Evolutionary conservation across 345 rosid genomes (phyloP), one percentile per base, ranked within the genome.

Genomic region (Gossypium ekmanianum): DNA sequence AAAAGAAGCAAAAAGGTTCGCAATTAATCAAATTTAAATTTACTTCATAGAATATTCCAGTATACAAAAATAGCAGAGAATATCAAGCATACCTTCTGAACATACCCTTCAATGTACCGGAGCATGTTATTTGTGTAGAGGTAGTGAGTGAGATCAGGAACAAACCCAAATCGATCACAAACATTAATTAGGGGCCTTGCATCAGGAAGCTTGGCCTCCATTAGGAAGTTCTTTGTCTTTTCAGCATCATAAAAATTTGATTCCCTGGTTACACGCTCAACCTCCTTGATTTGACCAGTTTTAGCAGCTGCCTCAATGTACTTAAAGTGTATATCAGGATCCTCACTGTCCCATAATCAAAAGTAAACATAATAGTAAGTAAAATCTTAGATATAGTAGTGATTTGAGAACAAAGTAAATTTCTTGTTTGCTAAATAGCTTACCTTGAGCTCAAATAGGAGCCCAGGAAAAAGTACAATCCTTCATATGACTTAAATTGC

Each of bases 151-250:
- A 96, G 93, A 81, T 93, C 99, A 45, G 97, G 94, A 74, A 96
- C 99, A 86, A 84, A 96, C 56, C 99, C 95, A 83, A 93, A 96
- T 18, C 99, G 97, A 74, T 96, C 99, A 73, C 99, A 96, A 75
- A 96, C 98, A 90, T 94, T 94, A 75, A 94, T 94, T 77, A 94
- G 80, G 20, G 97, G 98, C 74, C 98, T 87, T 17, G 98, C 98
- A 89, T 96, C 99, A 55, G 99, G 98, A 82, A 96, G 98, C 81
- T 96, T 91, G 79, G 97, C 94, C 86, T 96, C 98, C 99, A 93
- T 96, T 77, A 96, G 81, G 78, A 96, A 96, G 86, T 93, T 96
- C 83, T 93, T 96, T 1, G 97, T 87, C 92, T 95, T 96, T 80
- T 93, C 97, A 73, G 99, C 87, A 74, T 96, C 98, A 82, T 93